Percentiles rank a stretch among this genome's conserved stretches.
Conservation (phyloP, 345 rosid species). For the Syzygium grande region DNA sequence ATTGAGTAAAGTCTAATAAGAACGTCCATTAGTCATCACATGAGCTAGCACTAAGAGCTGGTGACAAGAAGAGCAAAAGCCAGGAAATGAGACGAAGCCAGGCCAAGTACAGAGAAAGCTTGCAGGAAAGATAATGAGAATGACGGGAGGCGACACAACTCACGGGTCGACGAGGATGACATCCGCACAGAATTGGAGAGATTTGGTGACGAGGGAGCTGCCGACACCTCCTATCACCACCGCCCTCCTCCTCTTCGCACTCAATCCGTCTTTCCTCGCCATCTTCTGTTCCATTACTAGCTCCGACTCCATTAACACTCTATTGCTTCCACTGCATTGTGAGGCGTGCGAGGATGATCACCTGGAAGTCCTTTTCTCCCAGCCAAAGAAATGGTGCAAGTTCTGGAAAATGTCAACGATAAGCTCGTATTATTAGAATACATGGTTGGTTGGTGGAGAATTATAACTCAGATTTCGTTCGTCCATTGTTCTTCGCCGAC, state of each 20-base stretch:
- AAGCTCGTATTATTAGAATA: not conserved
- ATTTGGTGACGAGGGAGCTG: conserved; percentile 25
- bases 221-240: conserved; percentile 31
- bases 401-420: not conserved
- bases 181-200: conserved; percentile 24
- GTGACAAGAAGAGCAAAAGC: not conserved
- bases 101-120: not conserved
- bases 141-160: not conserved
- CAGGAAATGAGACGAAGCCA: not conserved
- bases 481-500: not conserved
- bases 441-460: not conserved
- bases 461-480: not conserved
- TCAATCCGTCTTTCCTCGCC: not conserved
- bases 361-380: not conserved
- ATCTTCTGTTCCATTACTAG: not conserved
- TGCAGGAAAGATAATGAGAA: not conserved
- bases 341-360: not conserved
- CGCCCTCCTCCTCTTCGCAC: conserved; percentile 1
- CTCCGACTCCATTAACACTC: not conserved
- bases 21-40: not conserved
- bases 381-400: not conserved
- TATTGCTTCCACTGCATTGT: not conserved
- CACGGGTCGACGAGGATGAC: conserved; percentile 31
- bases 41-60: not conserved
- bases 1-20: too few species aligned